These are phyloP conservation scores for Fusarium sp. DNA, from an alignment of 2,329 filamentous ascomycete genomes.

Conservation along the genomic window DNA sequence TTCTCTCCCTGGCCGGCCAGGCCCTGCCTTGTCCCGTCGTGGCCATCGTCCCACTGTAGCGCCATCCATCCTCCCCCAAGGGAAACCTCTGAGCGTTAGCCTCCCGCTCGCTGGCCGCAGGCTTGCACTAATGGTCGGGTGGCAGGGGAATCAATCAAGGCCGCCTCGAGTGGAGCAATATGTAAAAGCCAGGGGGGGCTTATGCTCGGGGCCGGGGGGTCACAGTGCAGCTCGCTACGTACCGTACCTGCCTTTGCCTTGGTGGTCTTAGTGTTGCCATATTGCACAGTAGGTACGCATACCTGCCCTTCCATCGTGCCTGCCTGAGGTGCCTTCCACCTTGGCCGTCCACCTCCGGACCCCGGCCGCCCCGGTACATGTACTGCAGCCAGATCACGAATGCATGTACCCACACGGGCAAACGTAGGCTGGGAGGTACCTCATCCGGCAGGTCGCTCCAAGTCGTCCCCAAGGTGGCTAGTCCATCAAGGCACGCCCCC, in stretches of 20 bases:
- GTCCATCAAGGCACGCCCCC: constrained; percentile 25
- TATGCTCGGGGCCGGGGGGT: constrained; percentile 11
- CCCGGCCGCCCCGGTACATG: constrained; percentile 26
- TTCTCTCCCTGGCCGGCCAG: constrained; percentile 20
- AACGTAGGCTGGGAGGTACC: neutral
- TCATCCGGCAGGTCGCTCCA: neutral
- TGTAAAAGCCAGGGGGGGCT: neutral
- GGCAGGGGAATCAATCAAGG: constrained; percentile 16
- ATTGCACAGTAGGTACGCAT: constrained; percentile 6
- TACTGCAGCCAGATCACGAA: constrained; percentile 31
- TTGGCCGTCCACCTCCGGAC: neutral
- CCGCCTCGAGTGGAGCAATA: constrained; percentile 11
- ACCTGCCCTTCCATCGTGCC: constrained; percentile 20
- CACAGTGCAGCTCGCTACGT: constrained; percentile 28
- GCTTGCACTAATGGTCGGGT: constrained; percentile 3
- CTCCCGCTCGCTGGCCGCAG: constrained; percentile 7
- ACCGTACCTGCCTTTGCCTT: constrained; percentile 24
- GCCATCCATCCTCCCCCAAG: constrained; percentile 34
- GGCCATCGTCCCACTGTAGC: constrained; percentile 42
- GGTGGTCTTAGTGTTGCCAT: constrained; percentile 21
- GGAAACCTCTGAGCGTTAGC: constrained; percentile 12
- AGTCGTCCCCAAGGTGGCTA: constrained; percentile 1
- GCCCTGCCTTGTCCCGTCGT: constrained; percentile 15
- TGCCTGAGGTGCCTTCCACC: constrained; percentile 1
- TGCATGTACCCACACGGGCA: constrained; percentile 9